phyloP scores from a whole-genome alignment of 2,329 filamentous ascomycete genomes.

The Cordyceps militaris region DNA sequence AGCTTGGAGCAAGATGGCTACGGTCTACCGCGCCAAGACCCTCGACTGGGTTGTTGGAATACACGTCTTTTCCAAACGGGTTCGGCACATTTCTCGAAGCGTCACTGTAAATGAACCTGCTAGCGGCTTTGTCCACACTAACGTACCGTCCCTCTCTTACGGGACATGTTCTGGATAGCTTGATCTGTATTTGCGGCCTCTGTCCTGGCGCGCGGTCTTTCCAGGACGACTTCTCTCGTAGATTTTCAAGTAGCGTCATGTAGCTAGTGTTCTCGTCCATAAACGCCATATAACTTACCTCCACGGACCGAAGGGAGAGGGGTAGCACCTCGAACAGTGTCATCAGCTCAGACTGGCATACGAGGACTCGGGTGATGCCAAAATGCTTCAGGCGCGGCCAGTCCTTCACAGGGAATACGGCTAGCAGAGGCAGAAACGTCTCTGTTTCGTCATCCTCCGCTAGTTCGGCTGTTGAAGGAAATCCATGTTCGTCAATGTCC shows the following conservation, averaged over 20 bases:
- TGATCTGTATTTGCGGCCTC: background rate
- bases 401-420: slow-evolving; percentile 24
- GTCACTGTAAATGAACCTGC: background rate
- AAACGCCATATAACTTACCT: background rate
- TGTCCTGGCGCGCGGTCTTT: background rate
- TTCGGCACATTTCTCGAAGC: background rate
- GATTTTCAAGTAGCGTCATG: background rate
- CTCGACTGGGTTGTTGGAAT: background rate
- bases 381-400: slow-evolving; percentile 26
- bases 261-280: background rate
- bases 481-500: slow-evolving; percentile 4
- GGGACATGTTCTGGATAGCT: background rate
- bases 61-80: background rate
- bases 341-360: background rate
- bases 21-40: background rate
- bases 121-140: background rate
- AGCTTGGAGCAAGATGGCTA: background rate
- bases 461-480: background rate
- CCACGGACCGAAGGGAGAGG: background rate
- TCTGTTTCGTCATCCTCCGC: background rate
- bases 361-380: slow-evolving; percentile 15
- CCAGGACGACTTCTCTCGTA: background rate
- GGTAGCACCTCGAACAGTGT: background rate
- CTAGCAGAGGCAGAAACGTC: slow-evolving; percentile 16
- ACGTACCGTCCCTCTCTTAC: background rate